A percentile compares a stretch with the other conserved stretches of the same genome.
Evolutionary conservation across 495 filamentous ascomycete genomes (phyloP).

Genomic region (Cetradonia linearis): DNA sequence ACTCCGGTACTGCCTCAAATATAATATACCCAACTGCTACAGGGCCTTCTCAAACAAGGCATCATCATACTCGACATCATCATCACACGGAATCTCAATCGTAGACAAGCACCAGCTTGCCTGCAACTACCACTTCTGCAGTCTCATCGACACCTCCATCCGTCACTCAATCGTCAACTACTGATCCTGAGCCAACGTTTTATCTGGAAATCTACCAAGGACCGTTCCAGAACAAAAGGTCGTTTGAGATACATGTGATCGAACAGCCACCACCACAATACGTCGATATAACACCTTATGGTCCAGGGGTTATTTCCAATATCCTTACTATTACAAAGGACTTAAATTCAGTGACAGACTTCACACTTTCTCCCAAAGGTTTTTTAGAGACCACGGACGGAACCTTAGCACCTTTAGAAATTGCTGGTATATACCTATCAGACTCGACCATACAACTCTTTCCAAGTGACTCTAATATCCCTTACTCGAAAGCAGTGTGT

Average conservation of each 20-base stretch:
- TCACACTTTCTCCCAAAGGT: not conserved
- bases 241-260: not conserved
- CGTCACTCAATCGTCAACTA: not conserved
- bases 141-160: not conserved
- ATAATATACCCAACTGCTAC: not conserved
- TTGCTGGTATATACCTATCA: not conserved
- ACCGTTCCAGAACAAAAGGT: not conserved
- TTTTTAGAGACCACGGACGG: not conserved
- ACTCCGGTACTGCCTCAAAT: not conserved
- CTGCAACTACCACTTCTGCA: not conserved
- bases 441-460: not conserved
- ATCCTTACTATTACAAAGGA: not conserved
- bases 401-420: not conserved
- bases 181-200: not conserved
- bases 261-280: not conserved
- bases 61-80: not conserved
- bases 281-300: not conserved
- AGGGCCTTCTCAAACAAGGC: not conserved
- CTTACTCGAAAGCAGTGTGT: not conserved
- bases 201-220: not conserved
- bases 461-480: not conserved
- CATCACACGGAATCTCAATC: not conserved
- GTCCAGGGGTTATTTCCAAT: not conserved
- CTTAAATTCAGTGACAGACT: not conserved
- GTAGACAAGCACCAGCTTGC: not conserved